Conservation (phyloP, 2,329 filamentous ascomycete genomes). For the Calonectria pteridis region DNA sequence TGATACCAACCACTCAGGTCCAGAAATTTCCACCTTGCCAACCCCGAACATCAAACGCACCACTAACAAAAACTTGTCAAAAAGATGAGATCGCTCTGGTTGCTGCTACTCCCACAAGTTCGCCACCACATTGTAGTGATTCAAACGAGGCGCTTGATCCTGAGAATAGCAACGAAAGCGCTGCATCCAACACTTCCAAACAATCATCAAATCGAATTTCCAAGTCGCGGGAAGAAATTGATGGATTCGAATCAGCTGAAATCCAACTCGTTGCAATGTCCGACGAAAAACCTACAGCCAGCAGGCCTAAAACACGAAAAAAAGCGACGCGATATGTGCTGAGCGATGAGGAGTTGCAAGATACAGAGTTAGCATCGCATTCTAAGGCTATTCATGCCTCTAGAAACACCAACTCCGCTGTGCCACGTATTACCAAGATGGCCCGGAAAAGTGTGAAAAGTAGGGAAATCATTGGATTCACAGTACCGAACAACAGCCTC, state of each 20-base stretch:
- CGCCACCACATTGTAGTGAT: not conserved
- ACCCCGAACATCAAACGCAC: not conserved
- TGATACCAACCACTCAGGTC: not conserved
- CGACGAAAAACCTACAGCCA: not conserved
- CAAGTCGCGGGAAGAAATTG: not conserved
- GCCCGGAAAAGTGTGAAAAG: conserved; percentile 59
- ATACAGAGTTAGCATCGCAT: not conserved
- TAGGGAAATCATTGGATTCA: conserved; percentile 60
- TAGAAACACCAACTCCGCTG: conserved; percentile 28
- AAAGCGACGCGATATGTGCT: not conserved
- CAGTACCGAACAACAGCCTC: conserved; percentile 34
- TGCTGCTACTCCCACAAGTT: too few relatives aligned
- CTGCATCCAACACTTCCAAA: not conserved
- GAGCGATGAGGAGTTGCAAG: conserved; percentile 24
- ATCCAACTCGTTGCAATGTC: not conserved
- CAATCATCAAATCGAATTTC: not conserved
- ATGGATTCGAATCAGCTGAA: not conserved
- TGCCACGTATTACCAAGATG: conserved; percentile 55
- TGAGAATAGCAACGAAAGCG: not conserved
- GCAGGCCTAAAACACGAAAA: conserved; percentile 6
- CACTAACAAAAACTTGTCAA: not conserved
- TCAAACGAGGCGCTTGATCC: not conserved
- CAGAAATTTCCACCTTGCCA: not conserved
- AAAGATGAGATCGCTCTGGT: not conserved
- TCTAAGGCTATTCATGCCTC: conserved; percentile 3